Percentiles rank a stretch among this genome's conserved stretches.
Evolutionary conservation across 495 filamentous ascomycete species (phyloP).

Genomic region (Chaetomium fimeti): DNA sequence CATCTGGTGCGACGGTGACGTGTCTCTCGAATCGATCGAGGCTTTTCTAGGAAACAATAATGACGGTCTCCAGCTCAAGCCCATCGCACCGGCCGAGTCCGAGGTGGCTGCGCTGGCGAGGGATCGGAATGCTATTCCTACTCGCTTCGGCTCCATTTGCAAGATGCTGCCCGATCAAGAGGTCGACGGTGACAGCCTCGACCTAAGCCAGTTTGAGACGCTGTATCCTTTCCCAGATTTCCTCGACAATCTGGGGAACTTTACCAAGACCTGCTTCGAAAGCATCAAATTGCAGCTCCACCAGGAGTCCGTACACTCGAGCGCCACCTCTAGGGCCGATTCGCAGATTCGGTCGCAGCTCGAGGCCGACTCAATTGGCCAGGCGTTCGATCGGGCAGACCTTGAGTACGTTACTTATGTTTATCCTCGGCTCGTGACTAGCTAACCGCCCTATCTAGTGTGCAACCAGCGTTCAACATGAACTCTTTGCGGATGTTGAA

Average conservation of each 20-base stretch:
- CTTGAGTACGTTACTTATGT: slow-evolving; percentile 14
- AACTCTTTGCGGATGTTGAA: slow-evolving; percentile 11
- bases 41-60: slow-evolving; percentile 16
- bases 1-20: slow-evolving; percentile 25
- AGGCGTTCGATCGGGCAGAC: not conserved
- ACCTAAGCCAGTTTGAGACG: slow-evolving; percentile 5
- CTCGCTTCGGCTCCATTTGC: slow-evolving; percentile 20
- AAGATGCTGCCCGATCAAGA: not conserved
- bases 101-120: slow-evolving; percentile 12
- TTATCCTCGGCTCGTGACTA: not conserved
- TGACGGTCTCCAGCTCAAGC: slow-evolving; percentile 22
- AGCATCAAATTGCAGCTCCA: not conserved
- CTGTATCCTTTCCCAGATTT: slow-evolving; percentile 1
- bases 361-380: slow-evolving; percentile 26
- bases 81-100: not conserved
- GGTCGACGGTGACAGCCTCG: not conserved
- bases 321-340: slow-evolving; percentile 10
- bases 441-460: slow-evolving; percentile 2
- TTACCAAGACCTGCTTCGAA: slow-evolving; percentile 8
- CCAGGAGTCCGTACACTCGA: slow-evolving; percentile 12
- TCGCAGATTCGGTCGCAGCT: slow-evolving; percentile 36
- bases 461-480: slow-evolving; percentile 3
- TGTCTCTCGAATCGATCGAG: slow-evolving; percentile 20
- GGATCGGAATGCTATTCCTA: not conserved
- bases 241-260: not conserved